phyloP scores from a whole-genome alignment of 2,329 filamentous ascomycete genomes.

The Calonectria pseudoturangicola region DNA sequence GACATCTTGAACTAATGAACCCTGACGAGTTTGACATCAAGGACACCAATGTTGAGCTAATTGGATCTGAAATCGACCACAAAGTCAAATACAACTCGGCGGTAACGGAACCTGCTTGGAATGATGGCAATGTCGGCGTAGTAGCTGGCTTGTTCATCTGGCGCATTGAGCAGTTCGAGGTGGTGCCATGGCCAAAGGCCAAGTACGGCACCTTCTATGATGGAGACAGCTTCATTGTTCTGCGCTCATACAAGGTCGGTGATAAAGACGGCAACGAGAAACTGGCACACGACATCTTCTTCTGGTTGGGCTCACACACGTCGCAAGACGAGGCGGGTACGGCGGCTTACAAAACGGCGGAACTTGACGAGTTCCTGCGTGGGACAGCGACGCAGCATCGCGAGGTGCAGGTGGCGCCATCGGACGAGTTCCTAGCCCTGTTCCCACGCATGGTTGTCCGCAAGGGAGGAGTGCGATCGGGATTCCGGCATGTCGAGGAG shows the following conservation, averaged over 20 bases:
- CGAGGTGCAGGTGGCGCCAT: conserved; percentile 76
- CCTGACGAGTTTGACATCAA: conserved; percentile 79
- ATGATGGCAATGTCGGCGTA: conserved; percentile 72
- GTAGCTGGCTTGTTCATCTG: conserved; percentile 75
- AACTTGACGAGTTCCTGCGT: conserved; percentile 79
- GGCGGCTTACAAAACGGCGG: conserved; percentile 82
- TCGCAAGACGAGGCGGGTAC: conserved; percentile 81
- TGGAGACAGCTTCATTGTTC: conserved; percentile 80
- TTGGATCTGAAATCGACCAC: conserved; percentile 79
- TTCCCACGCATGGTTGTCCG: conserved; percentile 78
- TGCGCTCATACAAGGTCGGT: conserved; percentile 75
- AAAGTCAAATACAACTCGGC: conserved; percentile 81
- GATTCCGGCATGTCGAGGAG: conserved; percentile 78
- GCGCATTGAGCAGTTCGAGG: conserved; percentile 81
- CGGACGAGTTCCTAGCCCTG: conserved; percentile 75
- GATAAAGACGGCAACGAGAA: conserved; percentile 64
- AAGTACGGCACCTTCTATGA: conserved; percentile 78
- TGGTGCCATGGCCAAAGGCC: conserved; percentile 75
- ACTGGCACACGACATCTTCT: conserved; percentile 79
- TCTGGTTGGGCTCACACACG: conserved; percentile 80
- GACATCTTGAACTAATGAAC: conserved; percentile 77
- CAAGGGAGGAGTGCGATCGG: conserved; percentile 76
- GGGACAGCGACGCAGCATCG: conserved; percentile 79
- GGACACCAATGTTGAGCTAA: conserved; percentile 80
- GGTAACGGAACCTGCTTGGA: conserved; percentile 79